phyloP scores from a whole-genome alignment of 345 rosid species.

The Angophora floribunda region DNA sequence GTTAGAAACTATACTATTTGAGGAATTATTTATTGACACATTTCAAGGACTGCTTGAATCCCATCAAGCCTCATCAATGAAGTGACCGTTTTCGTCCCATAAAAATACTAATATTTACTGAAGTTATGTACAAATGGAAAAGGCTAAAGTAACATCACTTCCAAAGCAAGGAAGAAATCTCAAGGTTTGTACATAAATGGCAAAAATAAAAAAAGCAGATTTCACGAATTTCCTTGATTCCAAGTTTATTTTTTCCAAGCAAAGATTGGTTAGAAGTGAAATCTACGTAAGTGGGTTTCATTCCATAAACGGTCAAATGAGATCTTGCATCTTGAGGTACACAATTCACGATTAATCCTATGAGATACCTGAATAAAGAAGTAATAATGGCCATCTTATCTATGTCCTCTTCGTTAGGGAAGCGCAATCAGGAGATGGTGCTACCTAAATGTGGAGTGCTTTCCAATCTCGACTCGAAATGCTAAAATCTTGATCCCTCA shows the following conservation, averaged over 20 bases:
- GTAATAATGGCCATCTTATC: neutral
- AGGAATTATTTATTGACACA: neutral
- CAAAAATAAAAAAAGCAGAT: neutral
- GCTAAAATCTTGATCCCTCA: neutral
- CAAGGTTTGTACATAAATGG: neutral
- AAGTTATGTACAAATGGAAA: neutral
- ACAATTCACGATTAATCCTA: neutral
- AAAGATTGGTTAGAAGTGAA: neutral
- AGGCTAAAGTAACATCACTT: neutral
- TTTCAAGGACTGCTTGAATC: too few relatives aligned
- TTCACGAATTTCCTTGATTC: neutral
- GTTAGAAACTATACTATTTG: neutral
- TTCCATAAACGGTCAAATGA: neutral
- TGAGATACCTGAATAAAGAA: neutral
- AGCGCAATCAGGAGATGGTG: neutral
- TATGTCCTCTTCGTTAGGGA: neutral
- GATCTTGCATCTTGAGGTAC: neutral
- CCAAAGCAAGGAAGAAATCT: neutral
- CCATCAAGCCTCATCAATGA: neutral
- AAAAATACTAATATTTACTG: neutral
- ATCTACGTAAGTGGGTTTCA: neutral
- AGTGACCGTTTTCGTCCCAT: neutral
- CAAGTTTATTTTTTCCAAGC: neutral
- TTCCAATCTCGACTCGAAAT: neutral
- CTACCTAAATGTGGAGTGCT: neutral